These are phyloP conservation scores for Raffaelea albimanens DNA, from an alignment of 2,329 filamentous ascomycete species.

Conservation along the genomic window DNA sequence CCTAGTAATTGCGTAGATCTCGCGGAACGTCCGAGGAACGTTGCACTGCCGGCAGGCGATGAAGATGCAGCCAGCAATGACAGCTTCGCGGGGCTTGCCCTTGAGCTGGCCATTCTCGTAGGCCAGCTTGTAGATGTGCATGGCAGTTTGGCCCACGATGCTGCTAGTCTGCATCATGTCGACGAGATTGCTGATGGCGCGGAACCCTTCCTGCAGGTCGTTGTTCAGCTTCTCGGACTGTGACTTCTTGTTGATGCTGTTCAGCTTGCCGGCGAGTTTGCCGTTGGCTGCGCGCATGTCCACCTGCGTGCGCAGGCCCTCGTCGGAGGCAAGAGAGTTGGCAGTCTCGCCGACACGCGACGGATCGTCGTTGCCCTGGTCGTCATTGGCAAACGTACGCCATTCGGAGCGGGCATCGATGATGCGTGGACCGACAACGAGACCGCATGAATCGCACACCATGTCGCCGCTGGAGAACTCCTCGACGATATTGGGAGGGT, in stretches of 20 bases:
- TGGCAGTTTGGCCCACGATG: slow-evolving; percentile 78
- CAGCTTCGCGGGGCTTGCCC: slow-evolving; percentile 85
- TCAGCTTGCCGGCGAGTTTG: slow-evolving; percentile 16
- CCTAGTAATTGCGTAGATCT: slow-evolving; percentile 87
- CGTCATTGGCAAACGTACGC: slow-evolving; percentile 98
- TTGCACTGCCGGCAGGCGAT: slow-evolving; percentile 88
- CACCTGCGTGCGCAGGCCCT: slow-evolving; percentile 16
- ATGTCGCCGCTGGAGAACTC: slow-evolving; percentile 89
- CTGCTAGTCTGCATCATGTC: slow-evolving; percentile 76
- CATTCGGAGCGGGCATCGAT: slow-evolving; percentile 96
- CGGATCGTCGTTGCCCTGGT: slow-evolving; percentile 91
- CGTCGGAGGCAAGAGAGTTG: slow-evolving; percentile 55
- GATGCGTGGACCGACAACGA: slow-evolving; percentile 82
- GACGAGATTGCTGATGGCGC: slow-evolving; percentile 79
- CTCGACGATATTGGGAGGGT: slow-evolving; percentile 85
- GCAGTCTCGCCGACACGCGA: slow-evolving; percentile 94
- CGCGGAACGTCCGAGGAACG: slow-evolving; percentile 81
- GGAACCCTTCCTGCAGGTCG: slow-evolving; percentile 61
- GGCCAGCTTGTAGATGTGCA: slow-evolving; percentile 90
- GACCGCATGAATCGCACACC: slow-evolving; percentile 83
- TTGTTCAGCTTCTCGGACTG: slow-evolving; percentile 17
- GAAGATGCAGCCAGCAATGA: slow-evolving; percentile 95
- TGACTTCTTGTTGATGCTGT: slow-evolving; percentile 19
- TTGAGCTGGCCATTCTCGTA: slow-evolving; percentile 92
- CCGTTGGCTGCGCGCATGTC: slow-evolving; percentile 16